Evolutionary conservation across 2,329 filamentous ascomycete genomes (phyloP), one percentile per base, ranked within the genome.

Genomic region (Alternaria dauci): DNA sequence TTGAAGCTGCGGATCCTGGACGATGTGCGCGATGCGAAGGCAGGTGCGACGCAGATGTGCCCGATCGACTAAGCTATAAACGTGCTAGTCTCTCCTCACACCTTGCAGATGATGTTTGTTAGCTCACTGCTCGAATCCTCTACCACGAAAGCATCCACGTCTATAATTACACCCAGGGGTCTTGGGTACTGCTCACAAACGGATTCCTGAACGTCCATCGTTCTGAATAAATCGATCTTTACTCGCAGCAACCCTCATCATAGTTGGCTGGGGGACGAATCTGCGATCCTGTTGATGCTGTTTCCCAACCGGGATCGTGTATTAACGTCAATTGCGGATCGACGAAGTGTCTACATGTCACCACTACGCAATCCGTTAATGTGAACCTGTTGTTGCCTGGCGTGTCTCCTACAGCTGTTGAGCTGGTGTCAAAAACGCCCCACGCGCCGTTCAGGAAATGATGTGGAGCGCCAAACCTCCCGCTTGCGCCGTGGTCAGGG

Each of bases 1-100:
- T 51, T 20, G 52, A 48, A 30, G 38, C 38, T n/a, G 38, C 20
- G 38, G 32, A 28, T 26, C 16, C 38, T 28, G 44, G 32, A 32
- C 12, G 25, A 30, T 20, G 38, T 53, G 38, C 52, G 41, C 14
- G 52, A 34, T 34, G 32, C 18, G 20, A 43, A 32, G 41, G 52
- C 50, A 55, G 43, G 52, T 55, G 51, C 58, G 52, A 61, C 61
- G 41, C 46, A 58, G 38, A 52, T 59, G 50, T 58, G 50, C 48
- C 46, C 30, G 46, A 59, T 23, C 18, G 18, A 32, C 61, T 63
- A 59, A 58, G 47, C 52, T 52, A 16, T 8, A 58, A 54, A 32
- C 28, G 39, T 30, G 16, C 50, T 65, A 63, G 63, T 51, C 39
- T 20, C 36, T 28, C 5, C 51, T 23, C 18, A n/a, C 30, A 34